Percentiles rank a stretch among this genome's conserved stretches.
Conservation (phyloP, 208 protist genomes). For the Leishmania tropica region DNA sequence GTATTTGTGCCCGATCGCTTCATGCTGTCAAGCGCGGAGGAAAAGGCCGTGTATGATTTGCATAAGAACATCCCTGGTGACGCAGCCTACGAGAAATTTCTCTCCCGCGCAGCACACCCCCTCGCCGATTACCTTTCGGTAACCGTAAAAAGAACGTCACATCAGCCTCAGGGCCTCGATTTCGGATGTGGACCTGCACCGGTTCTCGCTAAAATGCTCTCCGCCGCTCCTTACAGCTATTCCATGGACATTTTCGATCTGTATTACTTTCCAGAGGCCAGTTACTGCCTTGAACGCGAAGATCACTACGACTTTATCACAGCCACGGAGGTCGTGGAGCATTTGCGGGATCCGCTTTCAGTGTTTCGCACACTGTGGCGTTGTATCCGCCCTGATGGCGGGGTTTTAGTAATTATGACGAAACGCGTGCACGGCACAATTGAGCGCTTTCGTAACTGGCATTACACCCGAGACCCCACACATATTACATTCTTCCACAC, state of each 20-base stretch:
- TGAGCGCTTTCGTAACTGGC: constrained; percentile 54
- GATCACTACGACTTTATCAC: constrained; percentile 52
- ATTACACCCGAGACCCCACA: constrained; percentile 62
- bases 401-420: constrained; percentile 58
- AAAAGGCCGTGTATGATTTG: constrained; percentile 56
- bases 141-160: not conserved
- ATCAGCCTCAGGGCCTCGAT: constrained; percentile 34
- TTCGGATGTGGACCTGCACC: constrained; percentile 58
- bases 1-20: constrained; percentile 48
- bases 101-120: constrained; percentile 35
- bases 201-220: constrained; percentile 36
- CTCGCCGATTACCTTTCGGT: constrained; percentile 24
- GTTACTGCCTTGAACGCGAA: not conserved
- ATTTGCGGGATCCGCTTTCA: constrained; percentile 39
- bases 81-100: constrained; percentile 45
- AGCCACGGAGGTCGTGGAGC: constrained; percentile 56
- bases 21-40: constrained; percentile 24
- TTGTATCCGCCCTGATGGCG: constrained; percentile 22
- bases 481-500: constrained; percentile 56
- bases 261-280: constrained; percentile 42
- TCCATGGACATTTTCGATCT: constrained; percentile 45
- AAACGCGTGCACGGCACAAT: constrained; percentile 43
- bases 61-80: constrained; percentile 47
- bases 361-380: constrained; percentile 31
- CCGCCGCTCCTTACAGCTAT: constrained; percentile 16